Conservation (phyloP, 148 eudicot genomes). For the Arbutus unedo region DNA sequence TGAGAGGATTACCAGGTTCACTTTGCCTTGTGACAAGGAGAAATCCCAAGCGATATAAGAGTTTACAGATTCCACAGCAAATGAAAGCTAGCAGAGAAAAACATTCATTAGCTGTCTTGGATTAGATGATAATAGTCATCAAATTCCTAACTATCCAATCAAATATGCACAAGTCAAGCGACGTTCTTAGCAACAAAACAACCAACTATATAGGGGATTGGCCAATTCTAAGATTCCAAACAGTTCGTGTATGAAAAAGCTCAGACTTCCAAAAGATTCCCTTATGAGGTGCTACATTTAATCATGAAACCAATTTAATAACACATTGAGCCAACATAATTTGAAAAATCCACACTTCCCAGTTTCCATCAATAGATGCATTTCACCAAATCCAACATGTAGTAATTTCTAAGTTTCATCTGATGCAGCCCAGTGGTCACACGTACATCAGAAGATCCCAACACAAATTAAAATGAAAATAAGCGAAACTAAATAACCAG, state of each 20-base stretch:
- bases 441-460: too few relatives aligned
- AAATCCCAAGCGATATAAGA: conserved; percentile 99
- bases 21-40: conserved; percentile 67
- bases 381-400: too few relatives aligned
- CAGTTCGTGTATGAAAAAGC: neutral
- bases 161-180: neutral
- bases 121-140: neutral
- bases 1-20: conserved; percentile 57
- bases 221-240: neutral
- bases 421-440: too few relatives aligned
- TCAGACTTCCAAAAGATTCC: neutral
- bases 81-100: conserved; percentile 52
- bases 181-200: neutral
- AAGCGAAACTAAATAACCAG: too few relatives aligned
- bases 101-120: conserved; percentile 6
- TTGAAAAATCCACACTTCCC: neutral
- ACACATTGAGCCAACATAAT: neutral
- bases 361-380: too few relatives aligned
- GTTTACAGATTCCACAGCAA: conserved; percentile 76
- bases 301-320: neutral
- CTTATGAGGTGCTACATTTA: neutral
- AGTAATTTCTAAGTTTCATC: too few relatives aligned
- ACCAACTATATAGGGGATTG: neutral
- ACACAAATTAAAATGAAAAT: too few relatives aligned
- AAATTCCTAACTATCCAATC: neutral